Conservation (phyloP, 139 green algal species). For the Picochlorum sp. region DNA sequence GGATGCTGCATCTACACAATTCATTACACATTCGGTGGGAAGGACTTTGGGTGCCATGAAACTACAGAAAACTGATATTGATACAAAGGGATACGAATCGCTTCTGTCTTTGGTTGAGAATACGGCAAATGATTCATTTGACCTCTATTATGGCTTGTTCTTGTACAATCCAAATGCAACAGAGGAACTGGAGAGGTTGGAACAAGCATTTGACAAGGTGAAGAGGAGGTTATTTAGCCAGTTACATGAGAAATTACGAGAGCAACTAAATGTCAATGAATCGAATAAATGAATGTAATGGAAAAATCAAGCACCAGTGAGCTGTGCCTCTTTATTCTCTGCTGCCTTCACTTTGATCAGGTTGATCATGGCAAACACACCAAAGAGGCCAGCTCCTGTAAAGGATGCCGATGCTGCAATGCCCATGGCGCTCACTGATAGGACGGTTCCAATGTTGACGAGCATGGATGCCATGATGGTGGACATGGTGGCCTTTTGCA, state of each 20-base stretch:
- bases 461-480: conserved; percentile 69
- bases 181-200: conserved; percentile 67
- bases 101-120: conserved; percentile 94
- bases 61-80: conserved; percentile 64
- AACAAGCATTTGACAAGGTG: conserved; percentile 69
- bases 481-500: conserved; percentile 55
- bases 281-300: conserved; percentile 1
- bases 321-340: conserved; percentile 71
- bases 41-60: conserved; percentile 69
- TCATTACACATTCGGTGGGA: conserved; percentile 97
- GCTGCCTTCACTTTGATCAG: conserved; percentile 55
- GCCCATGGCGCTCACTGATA: conserved; percentile 43
- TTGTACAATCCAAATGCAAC: conserved; percentile 71
- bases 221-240: conserved; percentile 77
- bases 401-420: conserved; percentile 42
- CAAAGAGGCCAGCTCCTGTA: conserved; percentile 38
- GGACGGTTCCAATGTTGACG: conserved; percentile 89
- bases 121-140: conserved; percentile 94
- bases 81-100: conserved; percentile 92
- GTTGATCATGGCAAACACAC: conserved; percentile 37
- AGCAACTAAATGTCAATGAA: conserved; percentile 27
- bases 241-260: conserved; percentile 65
- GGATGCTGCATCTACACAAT: conserved; percentile 87
- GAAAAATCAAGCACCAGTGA: conserved; percentile 32
- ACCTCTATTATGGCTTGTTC: conserved; percentile 99